A percentile compares a stretch with the other conserved stretches of the same genome.
These are phyloP conservation scores for Penicillium janthinellum DNA, from an alignment of 2,329 filamentous ascomycete species.

Conservation along the genomic window DNA sequence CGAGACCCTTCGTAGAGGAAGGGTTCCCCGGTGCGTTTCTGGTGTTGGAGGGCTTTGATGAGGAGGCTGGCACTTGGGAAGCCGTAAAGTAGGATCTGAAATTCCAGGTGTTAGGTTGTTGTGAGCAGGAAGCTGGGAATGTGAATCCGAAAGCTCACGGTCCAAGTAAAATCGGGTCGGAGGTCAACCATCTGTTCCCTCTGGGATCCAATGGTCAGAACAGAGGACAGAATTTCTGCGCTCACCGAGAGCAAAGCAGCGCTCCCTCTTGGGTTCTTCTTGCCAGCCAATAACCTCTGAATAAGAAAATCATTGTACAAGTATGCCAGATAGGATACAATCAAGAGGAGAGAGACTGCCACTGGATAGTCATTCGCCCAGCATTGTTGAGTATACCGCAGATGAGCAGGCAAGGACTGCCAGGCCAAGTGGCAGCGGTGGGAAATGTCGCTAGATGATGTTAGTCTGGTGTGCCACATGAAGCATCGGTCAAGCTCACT, in stretches of 20 bases:
- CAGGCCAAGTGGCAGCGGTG: conserved; percentile 25
- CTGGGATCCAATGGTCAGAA: conserved; percentile 24
- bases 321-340: conserved; percentile 28
- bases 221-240: conserved; percentile 27
- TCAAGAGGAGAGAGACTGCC: conserved; percentile 36
- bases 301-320: conserved; percentile 34
- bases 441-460: conserved; percentile 26
- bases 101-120: background rate
- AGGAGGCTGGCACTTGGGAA: conserved; percentile 32
- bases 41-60: conserved; percentile 28
- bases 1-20: conserved; percentile 38
- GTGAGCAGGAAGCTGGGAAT: background rate
- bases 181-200: conserved; percentile 29
- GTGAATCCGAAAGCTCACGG: conserved; percentile 12
- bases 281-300: conserved; percentile 28
- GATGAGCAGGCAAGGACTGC: conserved; percentile 23
- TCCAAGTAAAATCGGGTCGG: conserved; percentile 26
- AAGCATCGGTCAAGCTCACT: conserved; percentile 14
- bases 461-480: background rate
- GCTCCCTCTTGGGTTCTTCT: conserved; percentile 24
- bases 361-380: conserved; percentile 25
- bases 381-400: conserved; percentile 24
- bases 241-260: conserved; percentile 24
- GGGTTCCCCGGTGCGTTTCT: conserved; percentile 26
- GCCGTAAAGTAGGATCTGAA: conserved; percentile 29